Percentiles rank a stretch among this genome's conserved stretches.
phyloP scores from a whole-genome alignment of 108 stramenopile species.

The Heterococcus sp. region DNA sequence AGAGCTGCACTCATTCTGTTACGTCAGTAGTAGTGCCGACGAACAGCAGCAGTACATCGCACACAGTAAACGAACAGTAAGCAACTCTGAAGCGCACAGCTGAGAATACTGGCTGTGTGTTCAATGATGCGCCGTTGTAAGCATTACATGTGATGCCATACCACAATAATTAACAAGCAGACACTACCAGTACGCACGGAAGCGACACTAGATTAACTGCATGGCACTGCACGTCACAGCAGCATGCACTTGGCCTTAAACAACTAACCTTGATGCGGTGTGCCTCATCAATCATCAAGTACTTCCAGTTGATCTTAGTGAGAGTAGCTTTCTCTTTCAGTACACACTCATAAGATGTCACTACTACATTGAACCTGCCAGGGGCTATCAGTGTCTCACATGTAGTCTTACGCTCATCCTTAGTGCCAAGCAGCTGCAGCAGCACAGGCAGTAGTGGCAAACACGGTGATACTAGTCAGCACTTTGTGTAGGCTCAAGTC shows the following conservation, averaged over 20 bases:
- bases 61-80: neutral
- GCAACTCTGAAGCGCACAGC: too few relatives aligned
- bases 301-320: slow-evolving; percentile 67
- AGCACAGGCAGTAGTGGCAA: neutral
- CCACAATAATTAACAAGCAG: too few relatives aligned
- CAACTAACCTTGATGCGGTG: slow-evolving; percentile 83
- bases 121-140: too few relatives aligned
- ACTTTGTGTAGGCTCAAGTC: too few relatives aligned
- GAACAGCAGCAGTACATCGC: neutral
- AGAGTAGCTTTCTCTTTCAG: slow-evolving; percentile 77
- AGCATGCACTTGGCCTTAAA: neutral
- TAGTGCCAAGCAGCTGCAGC: slow-evolving; percentile 80
- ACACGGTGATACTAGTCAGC: neutral
- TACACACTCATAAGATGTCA: slow-evolving; percentile 87
- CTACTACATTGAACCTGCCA: slow-evolving; percentile 82
- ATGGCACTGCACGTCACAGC: neutral
- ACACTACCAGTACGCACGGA: too few relatives aligned
- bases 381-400: slow-evolving; percentile 64
- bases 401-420: slow-evolving; percentile 75
- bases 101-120: too few relatives aligned
- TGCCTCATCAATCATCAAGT: slow-evolving; percentile 84
- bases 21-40: neutral
- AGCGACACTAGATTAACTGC: too few relatives aligned
- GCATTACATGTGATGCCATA: too few relatives aligned
- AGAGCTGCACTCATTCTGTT: slow-evolving; percentile 79